Conservation (phyloP, 768 basidiomycete genomes). For the Auricularia cornea region DNA sequence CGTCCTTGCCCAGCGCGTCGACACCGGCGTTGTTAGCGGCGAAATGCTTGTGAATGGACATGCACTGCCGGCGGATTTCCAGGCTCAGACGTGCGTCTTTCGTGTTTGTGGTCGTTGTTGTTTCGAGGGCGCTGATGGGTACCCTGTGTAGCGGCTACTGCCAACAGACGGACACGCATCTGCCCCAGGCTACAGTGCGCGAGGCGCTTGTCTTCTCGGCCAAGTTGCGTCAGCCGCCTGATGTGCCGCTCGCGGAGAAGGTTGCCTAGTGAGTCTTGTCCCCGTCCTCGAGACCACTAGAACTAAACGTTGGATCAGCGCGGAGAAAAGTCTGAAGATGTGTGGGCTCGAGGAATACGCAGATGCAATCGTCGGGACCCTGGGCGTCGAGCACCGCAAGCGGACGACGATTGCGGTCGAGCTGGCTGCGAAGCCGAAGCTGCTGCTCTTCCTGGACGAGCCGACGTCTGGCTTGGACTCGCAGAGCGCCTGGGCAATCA, state of each 20-base stretch:
- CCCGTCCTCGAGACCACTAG: too few species aligned
- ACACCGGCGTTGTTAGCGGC: conserved; percentile 28
- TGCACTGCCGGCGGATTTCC: conserved; percentile 45
- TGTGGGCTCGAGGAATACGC: conserved; percentile 77
- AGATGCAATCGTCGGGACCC: conserved; percentile 69
- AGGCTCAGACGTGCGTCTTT: conserved; percentile 41
- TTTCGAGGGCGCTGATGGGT: neutral
- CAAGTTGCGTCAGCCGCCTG: conserved; percentile 61
- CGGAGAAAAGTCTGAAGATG: conserved; percentile 55
- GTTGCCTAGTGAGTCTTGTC: conserved; percentile 56
- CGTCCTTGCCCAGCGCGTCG: conserved; percentile 41
- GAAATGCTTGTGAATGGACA: conserved; percentile 54
- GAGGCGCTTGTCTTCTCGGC: conserved; percentile 79
- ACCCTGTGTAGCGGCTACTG: conserved; percentile 59
- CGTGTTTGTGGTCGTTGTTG: conserved; percentile 12
- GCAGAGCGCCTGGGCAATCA: conserved; percentile 58
- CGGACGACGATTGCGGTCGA: conserved; percentile 83
- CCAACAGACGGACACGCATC: conserved; percentile 80
- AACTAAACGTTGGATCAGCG: neutral
- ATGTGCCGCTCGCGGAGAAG: conserved; percentile 60
- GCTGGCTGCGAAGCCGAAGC: conserved; percentile 61
- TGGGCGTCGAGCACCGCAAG: conserved; percentile 68
- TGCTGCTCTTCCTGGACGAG: conserved; percentile 18
- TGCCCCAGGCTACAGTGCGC: conserved; percentile 65
- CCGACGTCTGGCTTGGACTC: conserved; percentile 34